Percentiles rank a stretch among this genome's conserved stretches.
phyloP scores from a whole-genome alignment of 371 early-diverging fungal genomes.

The Zopfochytrium polystomum region DNA sequence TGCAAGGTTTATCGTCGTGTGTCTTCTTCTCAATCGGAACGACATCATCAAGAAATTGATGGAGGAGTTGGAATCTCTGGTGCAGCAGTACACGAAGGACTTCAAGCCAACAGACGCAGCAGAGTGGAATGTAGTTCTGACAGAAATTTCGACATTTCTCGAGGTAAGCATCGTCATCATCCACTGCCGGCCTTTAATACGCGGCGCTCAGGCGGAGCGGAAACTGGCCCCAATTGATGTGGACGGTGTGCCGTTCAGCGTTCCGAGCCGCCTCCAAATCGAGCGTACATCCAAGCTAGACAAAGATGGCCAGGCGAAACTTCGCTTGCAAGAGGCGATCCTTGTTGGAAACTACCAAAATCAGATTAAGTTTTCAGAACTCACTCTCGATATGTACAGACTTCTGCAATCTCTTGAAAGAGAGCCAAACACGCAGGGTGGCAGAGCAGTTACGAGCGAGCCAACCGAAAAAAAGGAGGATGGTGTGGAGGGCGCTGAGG shows the following conservation, averaged over 20 bases:
- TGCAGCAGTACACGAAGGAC: slow-evolving; percentile 80
- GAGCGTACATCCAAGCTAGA: slow-evolving; percentile 55
- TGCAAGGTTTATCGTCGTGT: slow-evolving; percentile 94
- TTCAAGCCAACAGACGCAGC: slow-evolving; percentile 86
- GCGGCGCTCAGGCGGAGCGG: slow-evolving; percentile 68
- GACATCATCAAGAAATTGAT: slow-evolving; percentile 74
- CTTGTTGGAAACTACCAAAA: slow-evolving; percentile 87
- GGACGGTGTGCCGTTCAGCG: slow-evolving; percentile 57
- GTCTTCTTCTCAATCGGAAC: slow-evolving; percentile 79
- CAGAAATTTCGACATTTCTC: slow-evolving; percentile 85
- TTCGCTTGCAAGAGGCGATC: slow-evolving; percentile 84
- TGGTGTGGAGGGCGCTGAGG: slow-evolving; percentile 21
- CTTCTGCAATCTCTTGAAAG: slow-evolving; percentile 86
- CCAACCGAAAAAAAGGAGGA: slow-evolving; percentile 11
- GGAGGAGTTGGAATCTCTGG: slow-evolving; percentile 72
- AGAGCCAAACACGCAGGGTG: slow-evolving; percentile 46
- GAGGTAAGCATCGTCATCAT: slow-evolving; percentile 52
- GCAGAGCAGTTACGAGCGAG: slow-evolving; percentile 11
- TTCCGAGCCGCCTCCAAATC: slow-evolving; percentile 60
- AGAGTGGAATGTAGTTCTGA: slow-evolving; percentile 90
- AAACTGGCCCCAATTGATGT: slow-evolving; percentile 71
- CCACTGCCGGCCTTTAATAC: background rate
- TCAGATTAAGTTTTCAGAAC: slow-evolving; percentile 93
- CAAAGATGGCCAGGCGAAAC: slow-evolving; percentile 33
- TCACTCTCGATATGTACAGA: slow-evolving; percentile 93